phyloP scores from a whole-genome alignment of 352 stramenopile species.

The Globisporangium yorkense region DNA sequence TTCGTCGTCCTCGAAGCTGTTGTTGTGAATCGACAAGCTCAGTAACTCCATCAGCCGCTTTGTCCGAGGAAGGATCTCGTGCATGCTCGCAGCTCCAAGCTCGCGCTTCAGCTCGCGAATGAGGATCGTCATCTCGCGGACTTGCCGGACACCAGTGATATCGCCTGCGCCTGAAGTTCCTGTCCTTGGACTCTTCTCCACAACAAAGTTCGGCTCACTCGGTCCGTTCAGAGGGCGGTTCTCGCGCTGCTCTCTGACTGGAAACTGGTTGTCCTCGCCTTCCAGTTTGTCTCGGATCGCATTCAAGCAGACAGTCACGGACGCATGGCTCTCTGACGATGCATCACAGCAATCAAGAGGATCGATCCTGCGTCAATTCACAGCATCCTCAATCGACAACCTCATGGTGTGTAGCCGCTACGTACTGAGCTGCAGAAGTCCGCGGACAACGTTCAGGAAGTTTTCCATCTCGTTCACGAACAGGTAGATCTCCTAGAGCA shows the following conservation, averaged over 20 bases:
- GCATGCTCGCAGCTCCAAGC: constrained; percentile 56
- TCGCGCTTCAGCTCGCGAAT: constrained; percentile 75
- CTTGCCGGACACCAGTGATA: constrained; percentile 58
- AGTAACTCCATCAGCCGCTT: constrained; percentile 79
- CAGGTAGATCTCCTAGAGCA: constrained; percentile 68
- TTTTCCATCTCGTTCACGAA: constrained; percentile 87
- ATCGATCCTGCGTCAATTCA: not conserved
- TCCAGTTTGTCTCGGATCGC: constrained; percentile 31
- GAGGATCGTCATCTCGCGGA: constrained; percentile 66
- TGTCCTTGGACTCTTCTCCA: constrained; percentile 25
- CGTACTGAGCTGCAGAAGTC: constrained; percentile 63
- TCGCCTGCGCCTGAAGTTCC: constrained; percentile 3
- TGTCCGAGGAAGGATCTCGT: constrained; percentile 73
- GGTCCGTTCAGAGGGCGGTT: constrained; percentile 3
- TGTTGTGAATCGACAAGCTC: constrained; percentile 59
- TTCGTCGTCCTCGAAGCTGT: constrained; percentile 15
- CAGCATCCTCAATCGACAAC: not conserved
- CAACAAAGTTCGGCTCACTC: constrained; percentile 51
- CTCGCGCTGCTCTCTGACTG: not conserved
- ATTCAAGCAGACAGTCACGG: constrained; percentile 45
- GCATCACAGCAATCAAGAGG: not conserved
- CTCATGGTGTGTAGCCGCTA: not conserved
- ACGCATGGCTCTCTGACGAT: constrained; percentile 33
- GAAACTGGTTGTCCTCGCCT: constrained; percentile 10
- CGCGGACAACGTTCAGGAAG: constrained; percentile 58